These are phyloP conservation scores for Pisolithus thermaeus DNA, from an alignment of 1,284 basidiomycete genomes.

Conservation along the genomic window DNA sequence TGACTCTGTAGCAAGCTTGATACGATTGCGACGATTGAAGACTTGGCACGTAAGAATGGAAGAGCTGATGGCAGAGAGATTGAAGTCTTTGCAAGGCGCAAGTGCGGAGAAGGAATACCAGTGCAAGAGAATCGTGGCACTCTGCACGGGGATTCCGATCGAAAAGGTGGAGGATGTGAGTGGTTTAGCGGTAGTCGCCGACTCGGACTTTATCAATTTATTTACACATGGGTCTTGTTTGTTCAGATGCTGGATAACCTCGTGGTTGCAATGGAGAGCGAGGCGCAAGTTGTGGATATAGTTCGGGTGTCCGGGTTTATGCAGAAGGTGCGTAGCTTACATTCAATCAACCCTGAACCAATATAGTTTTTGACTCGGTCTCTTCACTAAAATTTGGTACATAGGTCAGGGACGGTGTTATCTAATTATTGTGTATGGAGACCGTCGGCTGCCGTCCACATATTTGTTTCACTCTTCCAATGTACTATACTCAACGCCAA, in stretches of 20 bases:
- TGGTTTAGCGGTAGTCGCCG: constrained; percentile 19
- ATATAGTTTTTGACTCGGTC: constrained; percentile 16
- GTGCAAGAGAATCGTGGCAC: constrained; percentile 86
- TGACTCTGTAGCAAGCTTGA: constrained; percentile 54
- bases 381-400: neutral
- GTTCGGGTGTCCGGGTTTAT: constrained; percentile 85
- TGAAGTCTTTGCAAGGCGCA: constrained; percentile 70
- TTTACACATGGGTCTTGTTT: constrained; percentile 17
- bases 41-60: constrained; percentile 81
- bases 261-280: constrained; percentile 84
- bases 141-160: constrained; percentile 83
- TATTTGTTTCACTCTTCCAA: constrained; percentile 7
- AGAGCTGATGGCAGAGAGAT: constrained; percentile 61
- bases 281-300: constrained; percentile 79
- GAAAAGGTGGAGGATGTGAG: constrained; percentile 88
- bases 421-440: constrained; percentile 34
- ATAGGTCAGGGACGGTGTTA: constrained; percentile 65
- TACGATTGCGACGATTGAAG: constrained; percentile 69
- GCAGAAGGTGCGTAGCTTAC: constrained; percentile 54
- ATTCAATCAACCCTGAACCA: constrained; percentile 15
- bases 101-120: constrained; percentile 83
- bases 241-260: constrained; percentile 82
- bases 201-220: constrained; percentile 10
- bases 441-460: constrained; percentile 1
- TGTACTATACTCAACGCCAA: constrained; percentile 14